phyloP scores from a whole-genome alignment of 345 rosid genomes.

The Hibiscus mutabilis region DNA sequence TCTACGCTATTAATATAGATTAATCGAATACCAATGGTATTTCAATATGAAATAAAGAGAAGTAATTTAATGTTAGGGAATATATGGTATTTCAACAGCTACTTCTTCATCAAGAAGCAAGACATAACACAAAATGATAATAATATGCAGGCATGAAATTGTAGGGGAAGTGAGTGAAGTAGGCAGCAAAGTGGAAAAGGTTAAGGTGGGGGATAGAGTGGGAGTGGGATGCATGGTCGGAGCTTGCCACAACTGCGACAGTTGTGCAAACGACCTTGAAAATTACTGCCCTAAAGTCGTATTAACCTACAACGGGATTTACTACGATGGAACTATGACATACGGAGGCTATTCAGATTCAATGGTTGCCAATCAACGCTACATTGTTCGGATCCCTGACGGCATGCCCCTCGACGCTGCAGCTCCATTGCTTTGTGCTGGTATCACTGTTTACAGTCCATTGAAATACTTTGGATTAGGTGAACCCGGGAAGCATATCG shows the following conservation, averaged over 20 bases:
- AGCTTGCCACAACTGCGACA: slow-evolving; percentile 42
- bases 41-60: too few relatives aligned
- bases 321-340: slow-evolving; percentile 43
- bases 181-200: slow-evolving; percentile 43
- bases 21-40: too few relatives aligned
- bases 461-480: slow-evolving; percentile 41
- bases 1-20: too few relatives aligned
- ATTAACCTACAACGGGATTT: slow-evolving; percentile 26
- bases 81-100: too few relatives aligned
- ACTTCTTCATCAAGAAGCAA: too few relatives aligned
- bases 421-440: slow-evolving; percentile 70
- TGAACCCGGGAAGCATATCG: slow-evolving; percentile 29
- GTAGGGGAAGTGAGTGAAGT: slow-evolving; percentile 52
- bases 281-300: slow-evolving; percentile 42
- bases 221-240: slow-evolving; percentile 52
- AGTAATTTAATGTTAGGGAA: too few relatives aligned
- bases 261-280: slow-evolving; percentile 40
- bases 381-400: slow-evolving; percentile 43
- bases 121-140: too few relatives aligned
- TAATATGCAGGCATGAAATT: slow-evolving; percentile 40
- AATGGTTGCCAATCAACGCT: slow-evolving; percentile 48
- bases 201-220: slow-evolving; percentile 51
- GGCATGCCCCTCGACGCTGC: slow-evolving; percentile 41
- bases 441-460: slow-evolving; percentile 65
- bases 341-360: slow-evolving; percentile 53